Evolutionary conservation across 768 basidiomycete genomes (phyloP).

Genomic region (Mycena indigotica): DNA sequence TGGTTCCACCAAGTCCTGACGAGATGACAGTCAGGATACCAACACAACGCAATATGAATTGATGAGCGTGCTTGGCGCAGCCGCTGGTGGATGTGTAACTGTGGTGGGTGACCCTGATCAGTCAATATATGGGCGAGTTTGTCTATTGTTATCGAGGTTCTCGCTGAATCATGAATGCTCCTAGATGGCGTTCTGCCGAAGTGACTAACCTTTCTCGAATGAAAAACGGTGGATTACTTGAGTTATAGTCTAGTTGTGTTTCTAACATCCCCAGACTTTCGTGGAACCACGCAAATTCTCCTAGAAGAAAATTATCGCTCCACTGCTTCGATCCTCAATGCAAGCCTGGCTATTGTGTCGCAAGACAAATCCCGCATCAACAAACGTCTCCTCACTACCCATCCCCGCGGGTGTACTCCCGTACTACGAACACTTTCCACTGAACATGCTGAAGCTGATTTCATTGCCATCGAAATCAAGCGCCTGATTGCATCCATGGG

Average conservation of each 20-base stretch:
- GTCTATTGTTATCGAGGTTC: not conserved
- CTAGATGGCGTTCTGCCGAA: conserved; percentile 85
- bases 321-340: conserved; percentile 70
- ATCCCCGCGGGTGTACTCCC: conserved; percentile 63
- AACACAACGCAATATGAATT: conserved; percentile 82
- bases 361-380: conserved; percentile 79
- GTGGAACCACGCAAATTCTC: conserved; percentile 63
- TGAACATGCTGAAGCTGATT: conserved; percentile 67
- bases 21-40: conserved; percentile 73
- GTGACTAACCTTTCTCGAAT: conserved; percentile 74
- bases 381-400: conserved; percentile 72
- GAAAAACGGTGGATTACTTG: conserved; percentile 49
- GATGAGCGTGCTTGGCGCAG: conserved; percentile 65
- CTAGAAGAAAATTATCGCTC: conserved; percentile 89
- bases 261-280: conserved; percentile 53
- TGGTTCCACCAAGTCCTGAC: too few species aligned
- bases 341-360: conserved; percentile 76
- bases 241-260: not conserved
- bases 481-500: conserved; percentile 74
- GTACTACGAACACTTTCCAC: conserved; percentile 53
- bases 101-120: conserved; percentile 93
- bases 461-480: conserved; percentile 79
- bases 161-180: conserved; percentile 63
- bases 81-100: conserved; percentile 54
- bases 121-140: conserved; percentile 44